phyloP scores from a whole-genome alignment of 2,329 filamentous ascomycete genomes.

The Xylaria multiplex region DNA sequence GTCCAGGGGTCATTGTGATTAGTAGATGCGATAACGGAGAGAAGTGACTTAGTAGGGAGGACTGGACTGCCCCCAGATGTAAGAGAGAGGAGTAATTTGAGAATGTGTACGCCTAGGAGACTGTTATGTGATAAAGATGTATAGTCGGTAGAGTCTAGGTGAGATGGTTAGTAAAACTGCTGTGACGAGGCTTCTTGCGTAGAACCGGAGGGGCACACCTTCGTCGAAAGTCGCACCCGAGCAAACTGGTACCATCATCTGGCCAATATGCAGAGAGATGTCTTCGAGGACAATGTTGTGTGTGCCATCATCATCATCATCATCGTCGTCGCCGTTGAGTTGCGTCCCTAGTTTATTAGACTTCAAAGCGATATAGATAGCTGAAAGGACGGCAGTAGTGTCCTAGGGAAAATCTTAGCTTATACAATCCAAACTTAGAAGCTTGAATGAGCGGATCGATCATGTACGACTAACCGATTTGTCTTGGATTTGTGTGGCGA shows the following conservation, averaged over 20 bases:
- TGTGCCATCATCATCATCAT: conserved; percentile 48
- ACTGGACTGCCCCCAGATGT: conserved; percentile 29
- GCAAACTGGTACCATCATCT: conserved; percentile 45
- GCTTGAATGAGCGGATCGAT: background rate
- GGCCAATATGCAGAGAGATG: conserved; percentile 46
- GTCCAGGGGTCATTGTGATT: conserved; percentile 44
- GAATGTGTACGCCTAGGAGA: conserved; percentile 39
- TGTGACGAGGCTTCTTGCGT: background rate
- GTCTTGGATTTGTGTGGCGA: conserved; percentile 21
- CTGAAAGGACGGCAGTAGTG: conserved; percentile 28
- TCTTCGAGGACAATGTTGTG: conserved; percentile 30
- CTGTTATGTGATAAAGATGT: conserved; percentile 38
- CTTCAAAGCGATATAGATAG: conserved; percentile 33
- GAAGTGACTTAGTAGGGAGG: conserved; percentile 38
- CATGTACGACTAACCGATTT: conserved; percentile 26
- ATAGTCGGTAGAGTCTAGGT: conserved; percentile 43
- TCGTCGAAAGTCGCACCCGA: conserved; percentile 38
- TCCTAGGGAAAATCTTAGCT: conserved; percentile 30
- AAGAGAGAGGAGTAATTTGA: conserved; percentile 43
- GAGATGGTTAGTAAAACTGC: background rate
- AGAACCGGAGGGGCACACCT: conserved; percentile 30
- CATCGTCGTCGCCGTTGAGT: conserved; percentile 47
- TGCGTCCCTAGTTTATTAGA: conserved; percentile 1
- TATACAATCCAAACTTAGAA: conserved; percentile 3
- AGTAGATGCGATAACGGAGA: conserved; percentile 48